Percentiles rank a stretch among this genome's conserved stretches.
phyloP scores from a whole-genome alignment of 805 yeast genomes.

The Candida peoriensis region DNA sequence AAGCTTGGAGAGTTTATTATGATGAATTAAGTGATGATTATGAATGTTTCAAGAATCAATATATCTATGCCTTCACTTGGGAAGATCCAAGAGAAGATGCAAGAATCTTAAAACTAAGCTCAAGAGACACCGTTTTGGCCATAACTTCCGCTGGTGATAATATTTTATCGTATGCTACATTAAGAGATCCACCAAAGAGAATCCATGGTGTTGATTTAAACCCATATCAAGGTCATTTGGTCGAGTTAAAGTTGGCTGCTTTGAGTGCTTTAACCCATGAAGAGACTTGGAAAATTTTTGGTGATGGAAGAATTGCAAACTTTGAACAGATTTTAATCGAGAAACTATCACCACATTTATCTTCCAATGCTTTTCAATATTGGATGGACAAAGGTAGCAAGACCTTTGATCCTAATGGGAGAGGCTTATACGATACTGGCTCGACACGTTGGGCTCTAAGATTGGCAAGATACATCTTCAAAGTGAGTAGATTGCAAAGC shows the following conservation, averaged over 20 bases:
- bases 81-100: conserved; percentile 85
- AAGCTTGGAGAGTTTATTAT: conserved; percentile 75
- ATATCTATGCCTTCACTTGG: conserved; percentile 87
- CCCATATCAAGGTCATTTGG: conserved; percentile 76
- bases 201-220: conserved; percentile 84
- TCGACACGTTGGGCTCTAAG: conserved; percentile 84
- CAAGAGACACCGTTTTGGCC: conserved; percentile 70
- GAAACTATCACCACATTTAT: conserved; percentile 62
- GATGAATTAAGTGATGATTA: conserved; percentile 66
- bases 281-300: conserved; percentile 72
- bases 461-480: conserved; percentile 57
- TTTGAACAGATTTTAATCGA: conserved; percentile 47
- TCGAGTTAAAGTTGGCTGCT: conserved; percentile 74
- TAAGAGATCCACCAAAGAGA: conserved; percentile 64
- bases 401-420: conserved; percentile 49
- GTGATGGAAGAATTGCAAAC: conserved; percentile 59
- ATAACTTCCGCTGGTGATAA: conserved; percentile 88
- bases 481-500: conserved; percentile 44
- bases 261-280: conserved; percentile 50
- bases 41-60: conserved; percentile 70
- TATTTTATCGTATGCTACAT: conserved; percentile 63
- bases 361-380: conserved; percentile 77
- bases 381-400: conserved; percentile 63
- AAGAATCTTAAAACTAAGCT: conserved; percentile 52
- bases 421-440: conserved; percentile 76